Conservation (phyloP, 352 stramenopile genomes). For the Phytophthora kernoviae region DNA sequence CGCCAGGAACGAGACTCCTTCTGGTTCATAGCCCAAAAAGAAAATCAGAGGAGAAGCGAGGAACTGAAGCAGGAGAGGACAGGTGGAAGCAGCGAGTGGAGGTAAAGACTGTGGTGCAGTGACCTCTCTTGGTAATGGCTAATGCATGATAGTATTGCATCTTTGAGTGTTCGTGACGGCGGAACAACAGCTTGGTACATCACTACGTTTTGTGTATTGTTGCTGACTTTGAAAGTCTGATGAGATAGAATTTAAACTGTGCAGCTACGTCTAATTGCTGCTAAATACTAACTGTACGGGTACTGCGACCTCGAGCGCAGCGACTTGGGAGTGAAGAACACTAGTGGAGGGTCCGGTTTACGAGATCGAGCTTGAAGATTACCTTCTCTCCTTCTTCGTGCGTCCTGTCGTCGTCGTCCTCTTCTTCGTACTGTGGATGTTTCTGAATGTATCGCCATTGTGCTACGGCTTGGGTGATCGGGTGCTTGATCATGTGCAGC, state of each 20-base stretch:
- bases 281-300: conserved; percentile 38
- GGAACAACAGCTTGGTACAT: background rate
- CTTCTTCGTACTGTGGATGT: conserved; percentile 3
- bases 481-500: conserved; percentile 55
- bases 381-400: conserved; percentile 15
- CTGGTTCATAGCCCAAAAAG: conserved; percentile 8
- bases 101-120: conserved; percentile 2
- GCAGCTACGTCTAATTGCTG: conserved; percentile 9
- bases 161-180: conserved; percentile 13
- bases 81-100: background rate
- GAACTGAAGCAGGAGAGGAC: conserved; percentile 14
- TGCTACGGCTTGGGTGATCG: conserved; percentile 30
- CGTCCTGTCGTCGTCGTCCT: conserved; percentile 18
- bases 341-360: conserved; percentile 23
- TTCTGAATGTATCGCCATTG: conserved; percentile 19
- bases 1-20: conserved; percentile 10
- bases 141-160: conserved; percentile 43
- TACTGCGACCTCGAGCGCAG: conserved; percentile 21
- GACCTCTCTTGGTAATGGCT: conserved; percentile 23
- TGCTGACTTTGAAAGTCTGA: conserved; percentile 6
- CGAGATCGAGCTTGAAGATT: background rate
- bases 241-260: conserved; percentile 8
- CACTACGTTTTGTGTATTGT: conserved; percentile 1
- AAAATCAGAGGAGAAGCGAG: conserved; percentile 11
- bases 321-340: conserved; percentile 29